phyloP scores from a whole-genome alignment of 257 asterid genomes.

The Solanum megistacrolobum region DNA sequence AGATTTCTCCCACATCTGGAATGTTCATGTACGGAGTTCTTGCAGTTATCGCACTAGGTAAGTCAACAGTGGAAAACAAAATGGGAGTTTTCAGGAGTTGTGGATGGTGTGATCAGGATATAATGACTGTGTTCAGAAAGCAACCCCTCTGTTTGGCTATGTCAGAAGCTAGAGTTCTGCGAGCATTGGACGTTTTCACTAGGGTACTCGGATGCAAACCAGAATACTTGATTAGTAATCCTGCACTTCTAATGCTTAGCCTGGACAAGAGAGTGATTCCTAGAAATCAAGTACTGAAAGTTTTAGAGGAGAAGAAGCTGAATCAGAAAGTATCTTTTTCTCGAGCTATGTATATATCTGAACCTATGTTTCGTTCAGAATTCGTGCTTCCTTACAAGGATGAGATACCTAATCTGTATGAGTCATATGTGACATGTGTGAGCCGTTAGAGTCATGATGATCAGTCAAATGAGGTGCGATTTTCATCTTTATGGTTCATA shows the following conservation, averaged over 20 bases:
- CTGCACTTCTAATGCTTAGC: not conserved
- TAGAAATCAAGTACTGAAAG: slow-evolving; percentile 1
- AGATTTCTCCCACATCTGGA: slow-evolving; percentile 6
- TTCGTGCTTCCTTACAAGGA: slow-evolving; percentile 3
- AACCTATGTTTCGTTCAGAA: not conserved
- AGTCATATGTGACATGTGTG: not conserved
- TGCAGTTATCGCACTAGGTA: not conserved
- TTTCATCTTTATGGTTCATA: not conserved
- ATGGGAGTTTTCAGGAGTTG: not conserved
- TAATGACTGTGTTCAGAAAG: slow-evolving; percentile 5
- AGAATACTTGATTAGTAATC: not conserved
- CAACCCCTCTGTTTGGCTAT: not conserved
- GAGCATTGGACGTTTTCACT: not conserved
- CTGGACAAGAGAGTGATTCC: slow-evolving; percentile 20
- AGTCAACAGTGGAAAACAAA: slow-evolving; percentile 1
- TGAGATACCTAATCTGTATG: slow-evolving; percentile 1
- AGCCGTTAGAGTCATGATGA: not conserved
- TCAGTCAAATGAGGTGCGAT: not conserved
- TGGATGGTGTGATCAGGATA: not conserved
- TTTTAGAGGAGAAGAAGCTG: slow-evolving; percentile 8
- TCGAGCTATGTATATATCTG: not conserved
- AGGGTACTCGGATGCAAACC: not conserved
- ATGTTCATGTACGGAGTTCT: not conserved
- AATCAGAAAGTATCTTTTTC: not conserved
- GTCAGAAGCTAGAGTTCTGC: not conserved